Base-by-base conservation (phyloP, 805 yeast genomes). In the Candida michaelii region DNA sequence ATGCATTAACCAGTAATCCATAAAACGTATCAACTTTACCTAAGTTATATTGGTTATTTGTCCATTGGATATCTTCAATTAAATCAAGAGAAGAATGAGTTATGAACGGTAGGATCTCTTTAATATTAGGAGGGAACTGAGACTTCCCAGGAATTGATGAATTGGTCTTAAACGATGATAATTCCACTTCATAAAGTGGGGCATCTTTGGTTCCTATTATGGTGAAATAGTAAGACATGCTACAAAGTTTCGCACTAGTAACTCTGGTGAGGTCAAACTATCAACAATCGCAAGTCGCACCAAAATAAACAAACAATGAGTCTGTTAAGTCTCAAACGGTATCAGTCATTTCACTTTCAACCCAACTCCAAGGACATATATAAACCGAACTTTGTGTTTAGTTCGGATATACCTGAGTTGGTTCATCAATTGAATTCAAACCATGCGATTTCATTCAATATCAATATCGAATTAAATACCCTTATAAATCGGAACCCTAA, bases 51-150 rank as follows among this genome's bases (percentile, higher is more conserved):
- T 75, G 71, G 48, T 73, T 79, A 8, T 78, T 71, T 36, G 79
- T 76, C 91, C 96, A 89, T 58, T 89, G 97, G 2, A 80, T 64
- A 53, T 90, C 96, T 49, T 93, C 97, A 0, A 93, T 81, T n/a
- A 93, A 73, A 60, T 93, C 99, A 27, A 93, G 64, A 2, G 98
- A 80, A 1, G 97, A 79, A 57, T 93, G 95, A 27, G 90, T 76
- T 21, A 93, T 82, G 55, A 89, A 91, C 16, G 97, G 97, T 51
- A 85, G 82, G 27, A 91, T 65, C 55, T 91, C 96, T 52, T 76
- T 76, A 60, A 88, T 77, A 38, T 82, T 86, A 7, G 77, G 69
- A 1, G 90, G 74, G 51, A 89, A 84, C 56, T 71, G 71, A 7
- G 83, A 69, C 29, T 63, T 65, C 0, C 95, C 95, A 0, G 71